Evolutionary conservation across 371 early-diverging fungal genomes (phyloP).

Genomic region (Mortierella sp.): DNA sequence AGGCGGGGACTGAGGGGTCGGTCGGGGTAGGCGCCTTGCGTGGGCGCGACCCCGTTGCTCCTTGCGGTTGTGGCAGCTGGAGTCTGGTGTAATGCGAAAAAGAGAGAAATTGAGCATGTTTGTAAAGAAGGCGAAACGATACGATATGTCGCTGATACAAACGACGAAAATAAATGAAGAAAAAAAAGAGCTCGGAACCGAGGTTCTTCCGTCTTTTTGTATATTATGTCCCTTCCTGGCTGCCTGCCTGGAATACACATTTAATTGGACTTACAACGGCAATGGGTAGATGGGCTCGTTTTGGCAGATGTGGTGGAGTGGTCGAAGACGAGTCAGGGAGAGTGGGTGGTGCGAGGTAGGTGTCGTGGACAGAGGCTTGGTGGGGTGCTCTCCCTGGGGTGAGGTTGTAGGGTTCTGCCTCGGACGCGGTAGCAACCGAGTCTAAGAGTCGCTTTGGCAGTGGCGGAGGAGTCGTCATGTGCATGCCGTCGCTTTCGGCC

Average conservation of each 20-base stretch:
- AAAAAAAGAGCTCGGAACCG: not conserved
- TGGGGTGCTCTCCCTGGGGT: not conserved
- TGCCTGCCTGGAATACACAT: not conserved
- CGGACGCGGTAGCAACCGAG: not conserved
- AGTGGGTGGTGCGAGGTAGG: not conserved
- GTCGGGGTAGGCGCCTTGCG: not conserved
- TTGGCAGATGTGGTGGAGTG: slow-evolving; percentile 29
- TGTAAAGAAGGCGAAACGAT: not conserved
- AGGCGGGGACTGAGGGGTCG: not conserved
- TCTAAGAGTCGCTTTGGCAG: slow-evolving; percentile 20
- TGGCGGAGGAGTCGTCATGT: slow-evolving; percentile 13
- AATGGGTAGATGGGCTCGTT: slow-evolving; percentile 8
- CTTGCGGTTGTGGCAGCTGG: not conserved
- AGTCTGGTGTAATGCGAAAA: not conserved
- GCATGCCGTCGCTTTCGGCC: not conserved
- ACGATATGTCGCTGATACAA: not conserved
- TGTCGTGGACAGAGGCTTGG: not conserved
- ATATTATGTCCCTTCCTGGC: not conserved
- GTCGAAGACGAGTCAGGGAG: not conserved
- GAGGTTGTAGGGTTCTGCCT: slow-evolving; percentile 18
- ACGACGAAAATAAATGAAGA: not conserved
- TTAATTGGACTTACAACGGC: slow-evolving; percentile 17
- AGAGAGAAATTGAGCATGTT: not conserved
- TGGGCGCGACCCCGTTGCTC: not conserved
- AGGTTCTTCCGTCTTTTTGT: not conserved